Evolutionary conservation across 2,329 filamentous ascomycete species (phyloP).

Genomic region (Tolypocladium inflatum): DNA sequence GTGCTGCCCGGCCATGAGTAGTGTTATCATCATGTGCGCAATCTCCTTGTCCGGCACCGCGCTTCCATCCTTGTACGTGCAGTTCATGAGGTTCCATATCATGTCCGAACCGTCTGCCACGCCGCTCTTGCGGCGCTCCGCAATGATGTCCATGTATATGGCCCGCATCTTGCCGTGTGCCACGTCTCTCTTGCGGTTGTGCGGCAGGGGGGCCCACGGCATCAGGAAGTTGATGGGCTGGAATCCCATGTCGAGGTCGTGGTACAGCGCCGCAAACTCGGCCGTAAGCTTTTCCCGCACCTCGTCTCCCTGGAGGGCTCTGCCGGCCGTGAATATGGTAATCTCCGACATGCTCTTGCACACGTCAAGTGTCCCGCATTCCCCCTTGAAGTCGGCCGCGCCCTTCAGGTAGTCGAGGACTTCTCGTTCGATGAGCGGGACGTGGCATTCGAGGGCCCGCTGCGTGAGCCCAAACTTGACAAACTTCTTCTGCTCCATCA

Average conservation of each 20-base stretch:
- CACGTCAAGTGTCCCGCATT: slow-evolving; percentile 61
- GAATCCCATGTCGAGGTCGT: slow-evolving; percentile 89
- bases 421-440: slow-evolving; percentile 68
- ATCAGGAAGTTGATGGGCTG: slow-evolving; percentile 84
- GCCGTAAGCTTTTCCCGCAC: slow-evolving; percentile 74
- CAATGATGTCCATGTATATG: slow-evolving; percentile 75
- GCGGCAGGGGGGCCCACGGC: slow-evolving; percentile 83
- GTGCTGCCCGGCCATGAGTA: slow-evolving; percentile 82
- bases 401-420: slow-evolving; percentile 58
- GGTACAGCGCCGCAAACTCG: slow-evolving; percentile 71
- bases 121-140: slow-evolving; percentile 50
- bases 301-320: slow-evolving; percentile 78
- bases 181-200: slow-evolving; percentile 71
- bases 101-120: slow-evolving; percentile 58
- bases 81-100: slow-evolving; percentile 85
- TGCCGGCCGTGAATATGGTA: slow-evolving; percentile 83
- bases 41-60: slow-evolving; percentile 75
- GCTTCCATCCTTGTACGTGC: slow-evolving; percentile 73
- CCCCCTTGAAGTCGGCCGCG: slow-evolving; percentile 55
- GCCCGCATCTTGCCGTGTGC: slow-evolving; percentile 74
- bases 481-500: slow-evolving; percentile 96
- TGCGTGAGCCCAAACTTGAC: slow-evolving; percentile 74
- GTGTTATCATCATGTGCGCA: slow-evolving; percentile 87
- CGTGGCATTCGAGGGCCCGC: slow-evolving; percentile 65
- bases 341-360: slow-evolving; percentile 72